Percentiles rank a stretch among this genome's conserved stretches.
These are phyloP conservation scores for Cutaneotrichosporon dermatis DNA, from an alignment of 1,284 basidiomycete species.

Conservation along the genomic window DNA sequence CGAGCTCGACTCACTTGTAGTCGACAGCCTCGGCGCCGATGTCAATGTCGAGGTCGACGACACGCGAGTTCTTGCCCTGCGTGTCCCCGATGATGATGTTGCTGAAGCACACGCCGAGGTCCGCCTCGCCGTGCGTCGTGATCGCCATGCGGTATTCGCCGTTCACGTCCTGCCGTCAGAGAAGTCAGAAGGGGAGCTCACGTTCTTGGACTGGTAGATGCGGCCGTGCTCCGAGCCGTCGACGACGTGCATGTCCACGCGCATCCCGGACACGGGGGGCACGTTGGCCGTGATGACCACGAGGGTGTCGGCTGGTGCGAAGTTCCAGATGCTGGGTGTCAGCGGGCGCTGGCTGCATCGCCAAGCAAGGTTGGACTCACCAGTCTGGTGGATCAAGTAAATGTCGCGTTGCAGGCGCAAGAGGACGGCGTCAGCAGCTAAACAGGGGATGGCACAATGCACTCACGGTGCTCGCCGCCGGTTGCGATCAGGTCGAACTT, in stretches of 20 bases:
- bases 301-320: constrained; percentile 75
- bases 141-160: constrained; percentile 90
- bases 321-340: constrained; percentile 77
- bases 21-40: constrained; percentile 98
- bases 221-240: constrained; percentile 85
- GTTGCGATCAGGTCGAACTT: constrained; percentile 66
- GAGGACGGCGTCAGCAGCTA: too few relatives aligned
- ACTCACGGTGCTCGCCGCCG: background rate
- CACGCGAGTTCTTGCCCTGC: constrained; percentile 55
- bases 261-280: constrained; percentile 63
- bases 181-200: constrained; percentile 15
- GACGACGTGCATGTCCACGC: constrained; percentile 88
- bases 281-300: constrained; percentile 94
- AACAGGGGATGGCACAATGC: too few relatives aligned
- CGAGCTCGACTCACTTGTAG: constrained; percentile 73
- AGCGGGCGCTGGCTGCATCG: too few relatives aligned
- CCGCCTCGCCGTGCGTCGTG: constrained; percentile 87
- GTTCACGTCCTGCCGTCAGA: constrained; percentile 59
- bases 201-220: constrained; percentile 82
- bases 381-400: constrained; percentile 31
- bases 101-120: constrained; percentile 90
- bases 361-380: constrained; percentile 19
- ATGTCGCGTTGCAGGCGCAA: too few relatives aligned
- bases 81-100: constrained; percentile 61
- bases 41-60: constrained; percentile 90